These are phyloP conservation scores for Alternaria postmessia DNA, from an alignment of 2,329 filamentous ascomycete genomes.

Conservation along the genomic window DNA sequence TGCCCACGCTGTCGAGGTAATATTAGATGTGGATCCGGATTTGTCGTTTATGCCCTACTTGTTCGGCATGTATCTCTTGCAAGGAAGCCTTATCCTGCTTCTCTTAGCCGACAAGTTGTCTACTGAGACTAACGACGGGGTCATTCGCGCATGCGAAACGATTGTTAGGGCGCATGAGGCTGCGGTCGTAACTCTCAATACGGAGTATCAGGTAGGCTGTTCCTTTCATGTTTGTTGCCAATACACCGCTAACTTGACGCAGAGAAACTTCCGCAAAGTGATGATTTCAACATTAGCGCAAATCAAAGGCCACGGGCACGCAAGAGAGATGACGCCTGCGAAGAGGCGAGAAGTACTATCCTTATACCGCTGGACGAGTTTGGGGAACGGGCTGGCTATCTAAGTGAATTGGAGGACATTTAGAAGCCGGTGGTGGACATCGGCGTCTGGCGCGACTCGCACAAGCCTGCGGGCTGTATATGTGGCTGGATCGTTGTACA, in stretches of 20 bases:
- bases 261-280: slow-evolving; percentile 65
- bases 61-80: slow-evolving; percentile 90
- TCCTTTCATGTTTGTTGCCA: neutral
- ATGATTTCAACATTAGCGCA: slow-evolving; percentile 54
- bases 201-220: slow-evolving; percentile 80
- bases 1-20: slow-evolving; percentile 84
- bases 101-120: slow-evolving; percentile 90
- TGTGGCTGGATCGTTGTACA: neutral
- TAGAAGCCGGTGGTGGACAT: neutral
- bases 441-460: slow-evolving; percentile 1
- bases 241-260: slow-evolving; percentile 9
- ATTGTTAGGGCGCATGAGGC: slow-evolving; percentile 93
- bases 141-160: slow-evolving; percentile 89
- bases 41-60: slow-evolving; percentile 97
- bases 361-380: slow-evolving; percentile 61
- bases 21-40: slow-evolving; percentile 88
- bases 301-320: slow-evolving; percentile 48
- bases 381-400: slow-evolving; percentile 52
- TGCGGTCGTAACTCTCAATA: slow-evolving; percentile 94
- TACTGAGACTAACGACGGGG: slow-evolving; percentile 80
- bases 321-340: slow-evolving; percentile 48
- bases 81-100: slow-evolving; percentile 86
- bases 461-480: slow-evolving; percentile 1
- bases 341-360: slow-evolving; percentile 60
- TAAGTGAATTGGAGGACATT: slow-evolving; percentile 17